Evolutionary conservation across 805 yeast species (phyloP), one percentile per base, ranked within the genome.

Genomic region (Myxozyma geophila): DNA sequence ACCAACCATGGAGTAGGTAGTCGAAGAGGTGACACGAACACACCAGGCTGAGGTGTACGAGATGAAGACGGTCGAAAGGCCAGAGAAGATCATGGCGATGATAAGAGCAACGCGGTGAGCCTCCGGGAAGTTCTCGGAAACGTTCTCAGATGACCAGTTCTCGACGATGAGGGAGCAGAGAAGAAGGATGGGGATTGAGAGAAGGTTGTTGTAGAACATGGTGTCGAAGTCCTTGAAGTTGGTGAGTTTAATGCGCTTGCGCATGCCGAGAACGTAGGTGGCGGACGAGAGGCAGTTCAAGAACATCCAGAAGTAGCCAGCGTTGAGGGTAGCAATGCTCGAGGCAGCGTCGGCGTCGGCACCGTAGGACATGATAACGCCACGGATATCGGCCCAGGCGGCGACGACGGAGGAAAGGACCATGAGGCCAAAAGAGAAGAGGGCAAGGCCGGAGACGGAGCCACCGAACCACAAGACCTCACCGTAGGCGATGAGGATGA

Each of bases 1-100:
- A 78, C 99, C 99, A 64, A 95, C 98, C 99, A 95, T 95, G 59
- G 97, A 91, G 82, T 95, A 95, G 60, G 99, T 95, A 60, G 99
- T 95, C 35, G 98, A 92, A 23, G 98, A 91, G 50, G 99, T 95
- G 69, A 95, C 98, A 81, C 99, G 90, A 70, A 95, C 96, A 85
- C 99, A 95, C 99, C 99, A 95, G 67, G 98, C 99, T 12, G 98
- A 92, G 79, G 97, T 91, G 85, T 95, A 95, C 51, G 98, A 93
- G 76, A 95, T 95, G 81, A 96, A 98, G 59, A 95, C 96, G 39
- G 98, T 88, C 51, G 96, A 88, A 71, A 90, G 85, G 78, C 99
- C 99, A 43, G 97, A 90, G 75, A 93, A 84, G 67, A 95, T 73
- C 97, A 95, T 92, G 72, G 91, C 87, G 51, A 87, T 78, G 68